Base-by-base conservation (phyloP, 495 filamentous ascomycete genomes). In the Penicillium steckii region DNA sequence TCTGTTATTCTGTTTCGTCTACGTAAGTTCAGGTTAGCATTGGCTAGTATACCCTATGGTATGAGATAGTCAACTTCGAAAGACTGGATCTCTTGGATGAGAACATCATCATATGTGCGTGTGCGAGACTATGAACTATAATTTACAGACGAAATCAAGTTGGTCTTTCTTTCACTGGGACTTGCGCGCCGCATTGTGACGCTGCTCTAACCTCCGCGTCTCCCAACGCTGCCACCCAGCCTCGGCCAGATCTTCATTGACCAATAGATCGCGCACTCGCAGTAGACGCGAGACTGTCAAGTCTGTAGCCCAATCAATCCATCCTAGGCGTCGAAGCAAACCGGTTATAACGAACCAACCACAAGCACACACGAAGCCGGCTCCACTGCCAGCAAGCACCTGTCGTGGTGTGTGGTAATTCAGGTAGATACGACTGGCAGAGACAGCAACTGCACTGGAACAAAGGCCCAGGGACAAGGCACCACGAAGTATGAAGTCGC, bases 221-320 rank as follows among this genome's bases (percentile, higher is more conserved):
- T 91, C 85, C 92, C 91, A 97, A 65, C 87, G 85, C 70, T 88
- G 89, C 94, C 94, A 97, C 21, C 94, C 94, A 37, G 91, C 85
- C 70, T 96, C 90, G 17, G 85, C 85, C 57, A 96, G 66, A 70
- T 97, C 95, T 71, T 97, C 92, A 74, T 86, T 85, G 19, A 96
- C 80, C 23, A 96, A 84, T 55, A 97, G 71, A 73, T 98, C 94
- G 46, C 94, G 76, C 21, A 94, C 62, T 52, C 92, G 72, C 24
- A 89, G 69, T 61, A 85, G 75, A 60, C 81, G 75, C 3, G 82
- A 80, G n/a, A 85, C 53, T n/a, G 80, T 78, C 27, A 78, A 66
- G 9, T 95, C 88, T 48, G 96, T 61, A 3, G 66, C 76, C 85
- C 88, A 90, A n/a, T 84, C 80, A 47, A 96, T 67, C 78, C 80